Evolutionary conservation across 352 stramenopile genomes (phyloP).

Genomic region (Phytophthora constricta): DNA sequence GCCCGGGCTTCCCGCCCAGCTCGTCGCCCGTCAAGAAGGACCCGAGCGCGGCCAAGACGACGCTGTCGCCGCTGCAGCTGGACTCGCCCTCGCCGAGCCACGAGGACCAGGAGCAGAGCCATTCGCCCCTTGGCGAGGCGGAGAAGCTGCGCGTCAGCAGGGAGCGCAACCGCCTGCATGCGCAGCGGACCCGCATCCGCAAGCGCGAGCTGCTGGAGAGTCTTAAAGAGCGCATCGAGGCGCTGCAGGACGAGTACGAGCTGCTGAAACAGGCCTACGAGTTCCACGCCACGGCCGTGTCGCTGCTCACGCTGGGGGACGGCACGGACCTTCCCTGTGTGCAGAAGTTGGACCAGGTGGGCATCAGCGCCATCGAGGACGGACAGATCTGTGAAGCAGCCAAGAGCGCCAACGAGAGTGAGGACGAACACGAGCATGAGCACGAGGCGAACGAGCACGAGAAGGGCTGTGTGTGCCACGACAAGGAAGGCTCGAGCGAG

Average conservation of each 20-base stretch:
- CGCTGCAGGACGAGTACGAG: conserved; percentile 63
- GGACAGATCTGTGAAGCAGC: conserved; percentile 30
- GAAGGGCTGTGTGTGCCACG: conserved; percentile 48
- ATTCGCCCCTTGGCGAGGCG: conserved; percentile 40
- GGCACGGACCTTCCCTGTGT: conserved; percentile 48
- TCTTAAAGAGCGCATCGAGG: conserved; percentile 73
- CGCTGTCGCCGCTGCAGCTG: conserved; percentile 49
- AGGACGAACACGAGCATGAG: conserved; percentile 41
- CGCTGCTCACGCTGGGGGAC: conserved; percentile 59
- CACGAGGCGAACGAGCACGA: conserved; percentile 52
- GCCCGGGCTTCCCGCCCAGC: conserved; percentile 48
- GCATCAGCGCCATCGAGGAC: conserved; percentile 42
- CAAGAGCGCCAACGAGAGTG: conserved; percentile 43
- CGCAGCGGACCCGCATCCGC: conserved; percentile 75
- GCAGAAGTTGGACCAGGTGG: conserved; percentile 60
- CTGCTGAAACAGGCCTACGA: conserved; percentile 80
- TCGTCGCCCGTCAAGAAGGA: conserved; percentile 78
- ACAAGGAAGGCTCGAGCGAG: conserved; percentile 32
- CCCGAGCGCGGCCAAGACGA: conserved; percentile 18
- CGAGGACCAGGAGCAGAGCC: conserved; percentile 11
- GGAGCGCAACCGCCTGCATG: conserved; percentile 79
- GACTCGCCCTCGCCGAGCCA: conserved; percentile 47
- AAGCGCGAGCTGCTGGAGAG: conserved; percentile 81
- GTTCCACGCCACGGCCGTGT: conserved; percentile 75
- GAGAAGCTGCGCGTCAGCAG: conserved; percentile 77